Evolutionary conservation across 805 yeast species (phyloP), one percentile per base, ranked within the genome.

Genomic region (Wickerhamiella galacta): DNA sequence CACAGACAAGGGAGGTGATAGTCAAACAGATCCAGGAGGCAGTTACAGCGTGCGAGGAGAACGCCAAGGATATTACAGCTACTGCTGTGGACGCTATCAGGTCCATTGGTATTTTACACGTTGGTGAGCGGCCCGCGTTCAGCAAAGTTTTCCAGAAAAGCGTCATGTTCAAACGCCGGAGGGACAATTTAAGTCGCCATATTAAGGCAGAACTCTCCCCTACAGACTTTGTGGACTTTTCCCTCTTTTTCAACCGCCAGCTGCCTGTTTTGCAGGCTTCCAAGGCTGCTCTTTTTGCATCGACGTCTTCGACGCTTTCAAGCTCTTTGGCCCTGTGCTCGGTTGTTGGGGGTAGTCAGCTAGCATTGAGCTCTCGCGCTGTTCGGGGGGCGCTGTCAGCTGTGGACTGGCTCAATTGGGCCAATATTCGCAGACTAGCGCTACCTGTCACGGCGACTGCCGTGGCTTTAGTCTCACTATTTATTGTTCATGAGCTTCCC

Each of bases 221-320:
- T 4, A 34, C 61, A n/a, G 95, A 90, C 55, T 73, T 83, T 43
- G 61, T 85, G 47, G 93, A 85, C 43, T 80, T 93, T 4, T 65
- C 77, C 0, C 51, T 71, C 39, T 28, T 43, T 19, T 39, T 45
- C 6, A 45, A 41, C 31, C 36, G 40, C 17, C 51, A 48, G 16
- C 27, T 47, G 25, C 48, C 48, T 2, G 43, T 45, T 11, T 30
- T 43, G 8, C 36, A 35, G 35, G 31, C 40, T 19, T 24, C 37
- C 28, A 32, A 40, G 32, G 28, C 28, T 25, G 36, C 39, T 9
- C 38, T 46, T 5, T 28, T 43, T 4, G 22, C 46, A 2, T 15
- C 39, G 12, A 23, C 40, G 9, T 28, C 44, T 3, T 30, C 35
- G 6, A 37, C 45, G 3, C 17, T 43, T 8, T 38, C 38, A n/a